phyloP scores from a whole-genome alignment of 2,329 filamentous ascomycete species.

The Phialophora verrucosa region DNA sequence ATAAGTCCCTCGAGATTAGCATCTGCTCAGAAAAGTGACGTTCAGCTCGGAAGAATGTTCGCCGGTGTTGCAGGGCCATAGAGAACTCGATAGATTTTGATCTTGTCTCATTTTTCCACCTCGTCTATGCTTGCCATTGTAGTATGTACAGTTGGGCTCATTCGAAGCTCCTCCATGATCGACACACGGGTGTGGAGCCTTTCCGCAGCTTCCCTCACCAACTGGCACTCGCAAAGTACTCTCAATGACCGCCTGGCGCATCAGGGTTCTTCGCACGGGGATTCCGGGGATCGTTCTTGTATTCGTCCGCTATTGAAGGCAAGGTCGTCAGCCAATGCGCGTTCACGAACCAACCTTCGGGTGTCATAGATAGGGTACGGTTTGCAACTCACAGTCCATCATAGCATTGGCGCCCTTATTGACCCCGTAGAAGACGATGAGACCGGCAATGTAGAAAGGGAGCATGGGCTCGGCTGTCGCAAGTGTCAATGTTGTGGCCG shows the following conservation, averaged over 20 bases:
- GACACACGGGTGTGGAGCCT: neutral
- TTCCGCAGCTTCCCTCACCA: neutral
- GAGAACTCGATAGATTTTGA: neutral
- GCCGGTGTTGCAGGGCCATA: neutral
- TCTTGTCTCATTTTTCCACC: conserved; percentile 23
- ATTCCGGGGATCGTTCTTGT: conserved; percentile 96
- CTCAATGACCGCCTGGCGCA: conserved; percentile 25
- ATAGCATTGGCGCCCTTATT: conserved; percentile 80
- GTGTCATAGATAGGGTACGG: neutral
- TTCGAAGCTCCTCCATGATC: conserved; percentile 10
- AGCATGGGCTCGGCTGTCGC: conserved; percentile 81
- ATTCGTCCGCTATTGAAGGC: conserved; percentile 74
- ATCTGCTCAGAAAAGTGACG: neutral
- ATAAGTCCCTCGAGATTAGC: neutral
- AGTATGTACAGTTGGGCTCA: conserved; percentile 32
- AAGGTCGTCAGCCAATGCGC: conserved; percentile 37
- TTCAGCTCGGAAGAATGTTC: neutral
- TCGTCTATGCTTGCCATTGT: conserved; percentile 32
- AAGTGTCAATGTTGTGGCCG: neutral
- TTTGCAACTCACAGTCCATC: conserved; percentile 71
- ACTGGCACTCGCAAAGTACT: neutral
- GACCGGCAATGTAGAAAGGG: conserved; percentile 93
- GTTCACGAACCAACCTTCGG: neutral
- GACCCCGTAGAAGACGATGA: conserved; percentile 88
- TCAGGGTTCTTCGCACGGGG: conserved; percentile 47